Evolutionary conservation across 495 filamentous ascomycete genomes (phyloP), one percentile per base, ranked within the genome.

Genomic region (Talaromyces trachyspermus): DNA sequence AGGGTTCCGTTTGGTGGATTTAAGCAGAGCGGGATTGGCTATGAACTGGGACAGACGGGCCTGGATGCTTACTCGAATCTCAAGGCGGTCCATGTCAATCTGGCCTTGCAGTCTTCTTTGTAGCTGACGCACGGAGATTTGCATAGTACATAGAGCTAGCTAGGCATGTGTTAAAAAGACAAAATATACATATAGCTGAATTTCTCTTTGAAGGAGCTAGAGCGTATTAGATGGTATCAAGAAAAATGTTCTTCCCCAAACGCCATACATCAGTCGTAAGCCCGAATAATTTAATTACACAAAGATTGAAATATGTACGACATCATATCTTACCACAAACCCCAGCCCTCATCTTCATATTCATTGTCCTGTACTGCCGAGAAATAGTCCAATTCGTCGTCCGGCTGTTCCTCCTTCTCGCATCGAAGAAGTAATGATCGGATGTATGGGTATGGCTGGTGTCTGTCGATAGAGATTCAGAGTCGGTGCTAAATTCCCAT

Each of bases 21-120:
- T 27, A 95, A 95, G 75, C 86, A 95, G 74, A 88, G 83, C 56
- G 91, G 91, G 18, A 90, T 95, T 63, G 91, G 91, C 2, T 68
- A 89, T 17, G 89, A 94, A 68, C 61, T 92, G 46, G 89, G 89
- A 15, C 86, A 92, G 70, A 86, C 84, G 10, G 89, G 86, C 0
- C 60, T 95, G 50, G 81, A 77, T 38, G 79, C 79, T 10, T 95
- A 95, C 63, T 79, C 78, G 32, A 81, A 88, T 53, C 68, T 75
- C 43, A 92, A 92, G 73, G 72, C 81, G 14, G 77, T 91, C 19
- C 85, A 88, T 68, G 82, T 90, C 4, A 91, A 89, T 54, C 35
- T 37, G n/a, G n/a, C n/a, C n/a, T n/a, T n/a, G n/a, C n/a, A n/a
- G n/a, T n/a, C n/a, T n/a, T n/a, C n/a, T n/a, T n/a, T n/a, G n/a